Conservation (phyloP, 495 filamentous ascomycete species). For the Aspergillus baeticus region DNA sequence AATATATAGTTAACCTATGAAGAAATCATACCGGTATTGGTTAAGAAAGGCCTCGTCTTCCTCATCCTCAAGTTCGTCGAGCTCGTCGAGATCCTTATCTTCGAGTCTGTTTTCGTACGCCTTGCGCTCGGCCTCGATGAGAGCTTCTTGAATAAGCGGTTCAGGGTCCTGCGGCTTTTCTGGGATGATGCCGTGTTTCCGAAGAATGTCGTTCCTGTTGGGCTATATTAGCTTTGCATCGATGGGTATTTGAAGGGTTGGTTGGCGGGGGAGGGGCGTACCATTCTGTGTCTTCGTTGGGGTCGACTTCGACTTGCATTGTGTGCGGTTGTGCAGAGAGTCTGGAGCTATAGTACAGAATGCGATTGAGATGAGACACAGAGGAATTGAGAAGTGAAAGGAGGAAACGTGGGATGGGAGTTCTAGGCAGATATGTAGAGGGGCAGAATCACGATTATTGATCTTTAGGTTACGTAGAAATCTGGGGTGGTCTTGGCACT, state of each 20-base stretch:
- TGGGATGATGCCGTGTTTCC: constrained; percentile 92
- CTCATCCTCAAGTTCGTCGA: constrained; percentile 92
- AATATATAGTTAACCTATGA: neutral
- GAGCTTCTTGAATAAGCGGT: constrained; percentile 92
- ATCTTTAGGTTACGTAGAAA: too few relatives aligned
- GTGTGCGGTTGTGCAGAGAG: constrained; percentile 19
- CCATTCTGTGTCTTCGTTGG: constrained; percentile 99
- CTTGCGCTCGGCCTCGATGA: constrained; percentile 72
- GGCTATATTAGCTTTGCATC: neutral
- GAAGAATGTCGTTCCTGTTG: constrained; percentile 94
- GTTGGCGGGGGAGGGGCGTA: constrained; percentile 32
- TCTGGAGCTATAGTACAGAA: too few relatives aligned
- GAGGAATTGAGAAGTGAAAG: neutral
- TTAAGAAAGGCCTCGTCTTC: constrained; percentile 90
- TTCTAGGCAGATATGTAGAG: constrained; percentile 4
- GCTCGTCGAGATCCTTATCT: constrained; percentile 88
- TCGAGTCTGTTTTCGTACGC: constrained; percentile 90
- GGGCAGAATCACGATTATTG: neutral
- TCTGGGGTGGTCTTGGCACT: too few relatives aligned
- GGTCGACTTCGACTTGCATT: constrained; percentile 90
- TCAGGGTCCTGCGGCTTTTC: constrained; percentile 95
- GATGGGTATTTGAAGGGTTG: too few relatives aligned
- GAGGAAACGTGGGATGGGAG: neutral
- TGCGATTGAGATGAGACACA: too few relatives aligned
- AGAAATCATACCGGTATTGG: constrained; percentile 60